Conservation (phyloP, 768 basidiomycete genomes). For the Lactarius evosmus region DNA sequence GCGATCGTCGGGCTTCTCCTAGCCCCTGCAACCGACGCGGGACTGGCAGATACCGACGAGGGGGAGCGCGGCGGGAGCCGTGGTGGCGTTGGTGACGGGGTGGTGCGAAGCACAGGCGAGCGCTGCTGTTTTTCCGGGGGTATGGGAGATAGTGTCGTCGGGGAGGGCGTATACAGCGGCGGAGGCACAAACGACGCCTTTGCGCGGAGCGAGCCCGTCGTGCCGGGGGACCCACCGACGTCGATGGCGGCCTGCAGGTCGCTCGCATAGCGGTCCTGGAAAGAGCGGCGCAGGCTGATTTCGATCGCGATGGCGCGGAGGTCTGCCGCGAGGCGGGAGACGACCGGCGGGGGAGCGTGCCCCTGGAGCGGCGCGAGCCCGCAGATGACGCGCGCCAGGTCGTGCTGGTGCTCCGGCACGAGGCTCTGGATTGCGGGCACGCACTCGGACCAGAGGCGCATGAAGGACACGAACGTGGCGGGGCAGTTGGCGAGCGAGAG, state of each 20-base stretch:
- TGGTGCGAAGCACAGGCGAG: too few relatives aligned
- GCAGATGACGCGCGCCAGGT: constrained; percentile 80
- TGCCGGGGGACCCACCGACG: constrained; percentile 42
- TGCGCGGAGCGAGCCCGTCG: constrained; percentile 35
- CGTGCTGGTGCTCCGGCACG: constrained; percentile 64
- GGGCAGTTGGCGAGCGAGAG: constrained; percentile 72
- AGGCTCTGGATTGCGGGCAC: constrained; percentile 66
- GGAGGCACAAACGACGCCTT: constrained; percentile 70
- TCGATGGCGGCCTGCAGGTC: constrained; percentile 82
- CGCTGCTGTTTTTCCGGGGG: constrained; percentile 6
- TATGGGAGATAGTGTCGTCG: constrained; percentile 27
- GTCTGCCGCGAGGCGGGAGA: constrained; percentile 71
- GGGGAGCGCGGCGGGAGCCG: too few relatives aligned
- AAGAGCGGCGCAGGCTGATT: constrained; percentile 78
- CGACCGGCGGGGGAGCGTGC: constrained; percentile 40
- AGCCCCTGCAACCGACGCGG: too few relatives aligned
- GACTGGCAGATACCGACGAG: too few relatives aligned
- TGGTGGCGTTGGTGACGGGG: background rate
- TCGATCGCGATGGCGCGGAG: constrained; percentile 84
- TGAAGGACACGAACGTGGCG: constrained; percentile 59
- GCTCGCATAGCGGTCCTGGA: constrained; percentile 72
- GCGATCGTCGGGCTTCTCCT: constrained; percentile 33
- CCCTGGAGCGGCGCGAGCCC: constrained; percentile 45
- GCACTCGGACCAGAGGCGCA: constrained; percentile 65
- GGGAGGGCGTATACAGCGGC: constrained; percentile 47